phyloP scores from a whole-genome alignment of 2,329 filamentous ascomycete genomes.

The Phialemoniopsis sp. region DNA sequence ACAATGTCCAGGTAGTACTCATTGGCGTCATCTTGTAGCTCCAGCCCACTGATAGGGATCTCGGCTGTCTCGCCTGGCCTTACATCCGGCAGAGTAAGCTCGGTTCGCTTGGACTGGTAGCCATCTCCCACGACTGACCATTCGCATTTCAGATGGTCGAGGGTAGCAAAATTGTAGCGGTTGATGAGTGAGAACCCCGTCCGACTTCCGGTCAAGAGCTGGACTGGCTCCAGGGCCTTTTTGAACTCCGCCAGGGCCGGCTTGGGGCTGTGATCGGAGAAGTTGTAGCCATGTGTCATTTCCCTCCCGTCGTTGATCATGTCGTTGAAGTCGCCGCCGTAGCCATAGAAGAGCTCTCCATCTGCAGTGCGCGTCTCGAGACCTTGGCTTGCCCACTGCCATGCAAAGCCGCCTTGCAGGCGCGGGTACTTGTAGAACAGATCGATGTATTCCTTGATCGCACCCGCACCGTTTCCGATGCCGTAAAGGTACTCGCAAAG shows the following conservation, averaged over 20 bases:
- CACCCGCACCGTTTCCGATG: constrained; percentile 73
- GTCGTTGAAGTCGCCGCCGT: constrained; percentile 61
- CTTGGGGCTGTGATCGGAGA: constrained; percentile 49
- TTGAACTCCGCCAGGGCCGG: constrained; percentile 54
- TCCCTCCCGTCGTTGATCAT: constrained; percentile 56
- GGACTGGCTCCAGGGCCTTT: constrained; percentile 53
- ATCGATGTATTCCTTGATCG: constrained; percentile 63
- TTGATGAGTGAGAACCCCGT: no score
- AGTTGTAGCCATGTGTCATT: constrained; percentile 56
- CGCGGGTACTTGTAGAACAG: constrained; percentile 56
- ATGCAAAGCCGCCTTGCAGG: constrained; percentile 64
- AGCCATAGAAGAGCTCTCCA: constrained; percentile 45
- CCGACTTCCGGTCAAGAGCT: constrained; percentile 17
- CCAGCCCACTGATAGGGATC: constrained; percentile 7
- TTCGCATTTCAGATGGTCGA: no score
- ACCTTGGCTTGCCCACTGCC: constrained; percentile 64
- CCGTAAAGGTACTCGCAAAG: constrained; percentile 57
- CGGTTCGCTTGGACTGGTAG: constrained; percentile 20
- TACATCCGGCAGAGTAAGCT: constrained; percentile 31
- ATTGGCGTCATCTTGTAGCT: no score
- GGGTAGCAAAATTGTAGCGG: no score
- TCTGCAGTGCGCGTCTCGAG: constrained; percentile 41
- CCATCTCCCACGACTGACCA: no score
- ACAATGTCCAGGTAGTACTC: no score
- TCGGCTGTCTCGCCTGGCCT: constrained; percentile 24